phyloP scores from a whole-genome alignment of 2,329 filamentous ascomycete species.

The Penicillium sp. region DNA sequence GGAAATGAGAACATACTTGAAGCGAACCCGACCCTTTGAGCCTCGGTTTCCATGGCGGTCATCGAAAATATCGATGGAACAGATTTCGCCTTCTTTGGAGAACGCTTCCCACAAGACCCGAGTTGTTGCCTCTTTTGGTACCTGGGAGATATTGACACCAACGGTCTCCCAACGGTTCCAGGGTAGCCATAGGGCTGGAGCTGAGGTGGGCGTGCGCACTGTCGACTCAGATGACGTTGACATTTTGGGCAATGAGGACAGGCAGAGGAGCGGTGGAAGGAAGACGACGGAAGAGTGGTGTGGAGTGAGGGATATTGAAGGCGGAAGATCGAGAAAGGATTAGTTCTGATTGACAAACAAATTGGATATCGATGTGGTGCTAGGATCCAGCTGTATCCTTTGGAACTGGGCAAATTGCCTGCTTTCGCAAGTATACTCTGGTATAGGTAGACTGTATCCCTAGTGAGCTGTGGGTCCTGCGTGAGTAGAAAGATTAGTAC shows the following conservation, averaged over 20 bases:
- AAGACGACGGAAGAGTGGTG: background rate
- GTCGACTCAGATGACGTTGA: background rate
- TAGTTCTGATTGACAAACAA: background rate
- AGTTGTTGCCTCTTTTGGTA: slow-evolving; percentile 42
- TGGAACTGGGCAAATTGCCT: too few relatives aligned
- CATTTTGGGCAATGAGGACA: background rate
- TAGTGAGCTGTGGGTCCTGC: too few relatives aligned
- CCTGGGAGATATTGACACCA: slow-evolving; percentile 35
- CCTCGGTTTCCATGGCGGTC: slow-evolving; percentile 42
- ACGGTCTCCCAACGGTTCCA: slow-evolving; percentile 48
- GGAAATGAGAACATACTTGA: slow-evolving; percentile 44
- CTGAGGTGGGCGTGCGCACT: background rate
- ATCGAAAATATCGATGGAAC: slow-evolving; percentile 60
- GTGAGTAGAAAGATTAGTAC: too few relatives aligned
- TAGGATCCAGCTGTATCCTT: too few relatives aligned
- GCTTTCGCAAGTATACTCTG: too few relatives aligned
- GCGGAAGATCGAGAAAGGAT: background rate
- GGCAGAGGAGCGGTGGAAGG: background rate
- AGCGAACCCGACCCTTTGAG: slow-evolving; percentile 54
- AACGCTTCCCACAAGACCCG: slow-evolving; percentile 56
- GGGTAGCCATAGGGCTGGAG: background rate
- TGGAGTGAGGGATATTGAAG: background rate
- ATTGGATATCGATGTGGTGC: background rate
- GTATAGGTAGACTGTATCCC: too few relatives aligned
- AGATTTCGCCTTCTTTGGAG: slow-evolving; percentile 54